Evolutionary conservation across 1,139 yeast species (phyloP).

Genomic region (Hansenula lynferdii): DNA sequence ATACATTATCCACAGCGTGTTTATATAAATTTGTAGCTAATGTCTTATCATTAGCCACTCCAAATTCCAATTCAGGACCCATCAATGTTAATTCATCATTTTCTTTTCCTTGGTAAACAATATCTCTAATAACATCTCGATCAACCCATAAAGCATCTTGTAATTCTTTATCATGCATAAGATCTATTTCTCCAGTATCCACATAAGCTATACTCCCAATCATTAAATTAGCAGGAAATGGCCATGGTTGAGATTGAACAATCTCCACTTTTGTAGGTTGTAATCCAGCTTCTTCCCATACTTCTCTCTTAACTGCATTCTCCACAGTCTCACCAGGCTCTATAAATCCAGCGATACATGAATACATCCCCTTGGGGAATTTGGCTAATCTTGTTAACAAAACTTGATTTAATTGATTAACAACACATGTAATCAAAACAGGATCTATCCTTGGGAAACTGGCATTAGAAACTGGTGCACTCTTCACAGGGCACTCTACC

Average conservation of each 20-base stretch:
- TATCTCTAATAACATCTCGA: constrained; percentile 41
- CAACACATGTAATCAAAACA: constrained; percentile 78
- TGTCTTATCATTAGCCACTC: constrained; percentile 46
- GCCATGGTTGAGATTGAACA: constrained; percentile 89
- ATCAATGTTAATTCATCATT: constrained; percentile 14
- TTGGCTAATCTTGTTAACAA: constrained; percentile 67
- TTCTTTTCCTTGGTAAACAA: constrained; percentile 29
- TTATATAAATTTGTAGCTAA: constrained; percentile 40
- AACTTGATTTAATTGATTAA: constrained; percentile 57
- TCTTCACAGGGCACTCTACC: constrained; percentile 50
- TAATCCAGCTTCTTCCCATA: constrained; percentile 95
- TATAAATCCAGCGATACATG: constrained; percentile 92
- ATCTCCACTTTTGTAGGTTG: constrained; percentile 51
- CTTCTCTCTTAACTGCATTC: constrained; percentile 81
- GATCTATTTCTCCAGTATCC: constrained; percentile 54
- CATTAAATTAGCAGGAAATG: constrained; percentile 90
- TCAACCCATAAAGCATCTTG: constrained; percentile 84
- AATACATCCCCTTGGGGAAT: constrained; percentile 51
- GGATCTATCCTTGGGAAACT: constrained; percentile 92
- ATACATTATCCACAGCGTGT: constrained; percentile 26
- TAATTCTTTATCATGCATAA: constrained; percentile 80
- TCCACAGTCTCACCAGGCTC: constrained; percentile 95
- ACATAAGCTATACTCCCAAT: constrained; percentile 82
- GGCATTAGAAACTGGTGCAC: constrained; percentile 44
- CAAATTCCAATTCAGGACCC: constrained; percentile 24